Percentiles rank a stretch among this genome's conserved stretches.
phyloP scores from a whole-genome alignment of 306 rosid genomes.

The Inga leiocalycina region DNA sequence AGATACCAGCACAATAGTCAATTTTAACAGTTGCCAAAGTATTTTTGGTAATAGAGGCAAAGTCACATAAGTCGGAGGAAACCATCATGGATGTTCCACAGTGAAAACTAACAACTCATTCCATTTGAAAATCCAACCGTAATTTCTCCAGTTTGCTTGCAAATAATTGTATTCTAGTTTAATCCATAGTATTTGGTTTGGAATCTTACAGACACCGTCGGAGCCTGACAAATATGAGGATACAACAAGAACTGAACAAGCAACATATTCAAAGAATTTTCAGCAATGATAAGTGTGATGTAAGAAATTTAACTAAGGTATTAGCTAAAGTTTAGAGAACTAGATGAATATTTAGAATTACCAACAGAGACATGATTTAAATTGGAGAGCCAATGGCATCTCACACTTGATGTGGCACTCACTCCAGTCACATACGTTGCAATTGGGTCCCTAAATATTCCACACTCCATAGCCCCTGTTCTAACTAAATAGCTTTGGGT shows the following conservation, averaged over 20 bases:
- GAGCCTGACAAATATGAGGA: not conserved
- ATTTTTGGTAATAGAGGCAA: not conserved
- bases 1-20: slow-evolving; percentile 7
- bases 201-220: not conserved
- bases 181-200: not conserved
- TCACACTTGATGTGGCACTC: not conserved
- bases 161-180: slow-evolving; percentile 2
- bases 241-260: not conserved
- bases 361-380: not conserved
- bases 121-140: slow-evolving; percentile 3
- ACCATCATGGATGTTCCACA: slow-evolving; percentile 6
- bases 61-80: not conserved
- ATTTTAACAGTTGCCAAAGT: slow-evolving; percentile 10
- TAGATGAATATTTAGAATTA: not conserved
- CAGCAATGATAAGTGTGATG: not conserved
- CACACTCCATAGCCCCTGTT: not conserved
- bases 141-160: not conserved
- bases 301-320: not conserved
- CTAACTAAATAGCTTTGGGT: not conserved
- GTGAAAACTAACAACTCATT: not conserved
- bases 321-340: not conserved
- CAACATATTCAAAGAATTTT: not conserved
- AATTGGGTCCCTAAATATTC: not conserved
- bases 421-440: not conserved
- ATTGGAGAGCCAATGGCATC: not conserved